phyloP scores from a whole-genome alignment of 495 filamentous ascomycete species.

The Hypoxylon lienhwacheense region DNA sequence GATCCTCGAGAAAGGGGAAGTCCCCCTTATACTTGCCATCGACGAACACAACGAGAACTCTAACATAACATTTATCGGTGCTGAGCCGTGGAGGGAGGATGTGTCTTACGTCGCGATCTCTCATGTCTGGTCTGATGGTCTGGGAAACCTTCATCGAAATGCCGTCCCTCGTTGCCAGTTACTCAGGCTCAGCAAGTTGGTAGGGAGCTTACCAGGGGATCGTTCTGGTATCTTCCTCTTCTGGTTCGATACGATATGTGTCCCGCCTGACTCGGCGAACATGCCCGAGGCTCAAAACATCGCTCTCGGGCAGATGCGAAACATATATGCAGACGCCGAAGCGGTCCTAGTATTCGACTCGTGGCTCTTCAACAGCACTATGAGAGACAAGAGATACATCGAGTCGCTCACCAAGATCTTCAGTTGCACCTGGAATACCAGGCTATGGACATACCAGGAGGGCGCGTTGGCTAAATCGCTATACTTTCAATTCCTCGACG shows the following conservation, averaged over 20 bases:
- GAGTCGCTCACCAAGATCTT: not conserved
- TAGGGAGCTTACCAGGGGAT: not conserved
- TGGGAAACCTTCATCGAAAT: not conserved
- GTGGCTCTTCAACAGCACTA: not conserved
- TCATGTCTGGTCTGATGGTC: not conserved
- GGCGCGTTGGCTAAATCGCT: not conserved
- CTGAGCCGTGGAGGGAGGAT: not conserved
- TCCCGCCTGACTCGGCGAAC: not conserved
- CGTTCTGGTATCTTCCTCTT: not conserved
- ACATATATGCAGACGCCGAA: not conserved
- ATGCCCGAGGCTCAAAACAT: not conserved
- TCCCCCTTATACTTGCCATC: not conserved
- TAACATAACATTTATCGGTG: not conserved
- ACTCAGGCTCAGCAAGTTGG: not conserved
- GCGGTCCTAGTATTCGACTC: not conserved
- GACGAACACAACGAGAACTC: not conserved
- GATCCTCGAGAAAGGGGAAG: not conserved
- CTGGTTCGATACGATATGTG: not conserved
- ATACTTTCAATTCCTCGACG: not conserved
- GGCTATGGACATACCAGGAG: not conserved
- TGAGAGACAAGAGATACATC: not conserved
- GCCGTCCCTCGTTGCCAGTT: not conserved
- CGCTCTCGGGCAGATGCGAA: not conserved
- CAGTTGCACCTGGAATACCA: not conserved
- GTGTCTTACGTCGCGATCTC: not conserved